Evolutionary conservation across 768 basidiomycete species (phyloP).

Genomic region (Trametes cingulata): DNA sequence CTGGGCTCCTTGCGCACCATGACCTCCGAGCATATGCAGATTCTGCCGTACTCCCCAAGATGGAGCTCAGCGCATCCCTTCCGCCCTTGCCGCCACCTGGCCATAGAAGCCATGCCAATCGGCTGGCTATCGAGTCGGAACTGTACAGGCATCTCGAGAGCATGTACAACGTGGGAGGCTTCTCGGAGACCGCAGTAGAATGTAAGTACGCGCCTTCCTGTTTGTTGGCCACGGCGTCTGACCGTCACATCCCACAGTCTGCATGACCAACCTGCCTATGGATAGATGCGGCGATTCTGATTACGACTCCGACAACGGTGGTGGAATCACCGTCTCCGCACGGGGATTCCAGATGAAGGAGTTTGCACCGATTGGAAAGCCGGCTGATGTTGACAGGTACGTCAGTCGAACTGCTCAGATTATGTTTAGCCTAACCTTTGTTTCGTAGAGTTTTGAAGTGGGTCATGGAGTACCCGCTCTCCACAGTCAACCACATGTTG

Average conservation of each 20-base stretch:
- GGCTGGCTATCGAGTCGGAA: conserved; percentile 43
- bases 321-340: conserved; percentile 31
- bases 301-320: conserved; percentile 32
- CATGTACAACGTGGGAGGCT: conserved; percentile 39
- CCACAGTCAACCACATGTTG: conserved; percentile 47
- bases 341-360: conserved; percentile 9
- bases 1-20: background rate
- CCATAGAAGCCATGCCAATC: conserved; percentile 47
- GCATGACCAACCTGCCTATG: conserved; percentile 37
- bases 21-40: conserved; percentile 11
- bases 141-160: conserved; percentile 52
- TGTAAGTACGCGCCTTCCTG: conserved; percentile 45
- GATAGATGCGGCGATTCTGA: conserved; percentile 37
- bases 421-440: background rate
- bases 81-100: conserved; percentile 26
- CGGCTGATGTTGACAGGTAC: conserved; percentile 47
- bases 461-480: conserved; percentile 52
- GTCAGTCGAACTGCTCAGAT: conserved; percentile 8
- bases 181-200: conserved; percentile 36
- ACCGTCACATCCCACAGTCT: conserved; percentile 38
- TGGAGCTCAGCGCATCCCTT: conserved; percentile 16
- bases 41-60: conserved; percentile 18
- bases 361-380: conserved; percentile 32
- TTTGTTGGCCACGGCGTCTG: background rate
- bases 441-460: conserved; percentile 45